Conservation (phyloP, 495 filamentous ascomycete species). For the Lasiosphaeria ovina region DNA sequence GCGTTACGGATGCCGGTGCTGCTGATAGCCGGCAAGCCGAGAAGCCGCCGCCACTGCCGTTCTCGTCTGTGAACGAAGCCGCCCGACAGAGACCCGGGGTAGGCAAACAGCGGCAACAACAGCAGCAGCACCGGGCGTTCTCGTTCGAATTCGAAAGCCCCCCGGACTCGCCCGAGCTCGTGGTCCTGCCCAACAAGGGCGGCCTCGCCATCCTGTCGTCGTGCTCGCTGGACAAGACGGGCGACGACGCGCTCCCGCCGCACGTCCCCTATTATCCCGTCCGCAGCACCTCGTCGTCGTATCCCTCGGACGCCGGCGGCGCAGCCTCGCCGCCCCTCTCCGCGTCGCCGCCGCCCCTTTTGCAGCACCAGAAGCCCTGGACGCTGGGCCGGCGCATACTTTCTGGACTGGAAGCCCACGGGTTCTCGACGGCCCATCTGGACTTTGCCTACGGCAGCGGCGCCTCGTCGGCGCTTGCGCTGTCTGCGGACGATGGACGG, state of each 20-base stretch:
- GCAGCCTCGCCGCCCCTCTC: slow-evolving; percentile 21
- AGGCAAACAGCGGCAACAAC: neutral
- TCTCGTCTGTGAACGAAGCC: too few species aligned
- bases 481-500: neutral
- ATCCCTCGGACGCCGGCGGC: slow-evolving; percentile 22
- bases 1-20: too few species aligned
- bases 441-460: slow-evolving; percentile 8
- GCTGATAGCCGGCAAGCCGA: too few species aligned
- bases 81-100: neutral
- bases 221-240: slow-evolving; percentile 7
- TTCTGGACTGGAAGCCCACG: slow-evolving; percentile 14
- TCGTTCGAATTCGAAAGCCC: slow-evolving; percentile 25
- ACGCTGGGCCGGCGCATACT: slow-evolving; percentile 23
- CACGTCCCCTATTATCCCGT: slow-evolving; percentile 4
- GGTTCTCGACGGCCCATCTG: slow-evolving; percentile 9
- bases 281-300: slow-evolving; percentile 28
- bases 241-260: slow-evolving; percentile 8
- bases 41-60: too few species aligned
- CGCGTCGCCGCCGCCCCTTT: slow-evolving; percentile 20
- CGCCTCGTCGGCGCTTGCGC: neutral
- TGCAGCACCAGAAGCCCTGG: neutral
- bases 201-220: slow-evolving; percentile 13
- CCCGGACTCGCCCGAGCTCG: slow-evolving; percentile 15
- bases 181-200: slow-evolving; percentile 13
- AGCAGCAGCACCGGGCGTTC: slow-evolving; percentile 14